Evolutionary conservation across 495 filamentous ascomycete species (phyloP).

Genomic region (Hypoxylon trugodes): DNA sequence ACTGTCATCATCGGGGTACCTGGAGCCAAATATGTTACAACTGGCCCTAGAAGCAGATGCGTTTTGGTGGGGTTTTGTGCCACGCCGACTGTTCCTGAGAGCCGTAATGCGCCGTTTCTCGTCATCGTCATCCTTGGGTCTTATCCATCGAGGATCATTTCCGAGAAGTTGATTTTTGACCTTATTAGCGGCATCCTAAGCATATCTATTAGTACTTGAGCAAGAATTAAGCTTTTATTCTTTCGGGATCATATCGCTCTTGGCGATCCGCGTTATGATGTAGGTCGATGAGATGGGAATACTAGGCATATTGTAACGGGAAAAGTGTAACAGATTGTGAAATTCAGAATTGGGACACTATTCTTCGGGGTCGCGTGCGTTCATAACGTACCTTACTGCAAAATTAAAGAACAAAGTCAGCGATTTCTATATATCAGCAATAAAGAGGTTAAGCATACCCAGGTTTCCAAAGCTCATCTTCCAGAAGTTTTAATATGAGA

Average conservation of each 20-base stretch:
- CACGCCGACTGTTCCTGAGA: slow-evolving; percentile 41
- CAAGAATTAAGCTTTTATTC: neutral
- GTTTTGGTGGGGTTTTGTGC: slow-evolving; percentile 17
- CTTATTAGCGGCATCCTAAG: slow-evolving; percentile 56
- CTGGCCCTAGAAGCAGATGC: neutral
- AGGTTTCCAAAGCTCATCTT: slow-evolving; percentile 54
- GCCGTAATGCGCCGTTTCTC: slow-evolving; percentile 50
- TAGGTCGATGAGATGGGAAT: neutral
- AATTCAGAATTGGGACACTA: slow-evolving; percentile 9
- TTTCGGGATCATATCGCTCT: neutral
- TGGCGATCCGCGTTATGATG: neutral
- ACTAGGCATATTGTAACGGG: neutral
- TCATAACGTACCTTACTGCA: slow-evolving; percentile 42
- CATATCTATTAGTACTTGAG: slow-evolving; percentile 3
- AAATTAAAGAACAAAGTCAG: slow-evolving; percentile 25
- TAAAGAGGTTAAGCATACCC: slow-evolving; percentile 39
- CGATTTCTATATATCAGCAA: neutral
- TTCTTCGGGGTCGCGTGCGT: neutral
- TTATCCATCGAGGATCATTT: slow-evolving; percentile 57
- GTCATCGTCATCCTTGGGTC: slow-evolving; percentile 54
- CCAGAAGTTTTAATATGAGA: slow-evolving; percentile 54
- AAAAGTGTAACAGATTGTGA: neutral
- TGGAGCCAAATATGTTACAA: neutral
- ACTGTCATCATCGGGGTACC: slow-evolving; percentile 16
- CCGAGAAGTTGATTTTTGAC: slow-evolving; percentile 56